Evolutionary conservation across 805 yeast genomes (phyloP), one percentile per base, ranked within the genome.

Genomic region (Jamesozyma piceae): DNA sequence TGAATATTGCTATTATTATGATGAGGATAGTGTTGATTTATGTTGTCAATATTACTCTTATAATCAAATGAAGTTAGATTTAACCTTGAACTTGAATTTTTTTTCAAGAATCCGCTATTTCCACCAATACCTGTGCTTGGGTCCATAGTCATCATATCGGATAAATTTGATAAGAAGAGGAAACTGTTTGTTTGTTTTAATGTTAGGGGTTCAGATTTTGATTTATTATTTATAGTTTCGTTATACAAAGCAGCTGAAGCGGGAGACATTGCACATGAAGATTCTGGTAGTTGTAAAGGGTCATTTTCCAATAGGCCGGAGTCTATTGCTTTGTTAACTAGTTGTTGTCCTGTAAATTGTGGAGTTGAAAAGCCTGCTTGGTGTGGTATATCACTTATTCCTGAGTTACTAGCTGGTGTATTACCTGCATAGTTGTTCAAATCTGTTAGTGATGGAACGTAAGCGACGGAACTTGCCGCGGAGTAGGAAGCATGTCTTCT

Each of bases 321-420:
- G 20, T 53, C 55, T 13, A 52, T 39, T 4, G 56, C 57, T 32
- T 55, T 58, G 18, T 44, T 41, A 41, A 62, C 58, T n/a, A 69
- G 47, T 31, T 74, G 76, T 8, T 64, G 62, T 2, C 80, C 77
- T 5, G 67, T 55, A 34, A 77, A 53, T 58, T 85, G 95, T 2
- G 95, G 95, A 0, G 92, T 82, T 1, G 94, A 76, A 55, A 82
- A 85, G 2, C 79, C 83, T 19, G 82, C 87, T 52, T 82, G 85
- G 30, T 71, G 72, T 2, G 88, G 87, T 8, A 49, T 46, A 18
- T 49, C 57, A 17, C 50, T 50, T 19, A 11, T 27, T 4, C 21
- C 17, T 13, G 18, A 8, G 21, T 18, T 17, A 6, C 4, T 17
- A 5, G 6, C 15, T 29, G 5, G 5, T 11, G 10, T 29, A 10